Base-by-base conservation (phyloP, 129 eudicot species). In the Dittrichia graveolens region DNA sequence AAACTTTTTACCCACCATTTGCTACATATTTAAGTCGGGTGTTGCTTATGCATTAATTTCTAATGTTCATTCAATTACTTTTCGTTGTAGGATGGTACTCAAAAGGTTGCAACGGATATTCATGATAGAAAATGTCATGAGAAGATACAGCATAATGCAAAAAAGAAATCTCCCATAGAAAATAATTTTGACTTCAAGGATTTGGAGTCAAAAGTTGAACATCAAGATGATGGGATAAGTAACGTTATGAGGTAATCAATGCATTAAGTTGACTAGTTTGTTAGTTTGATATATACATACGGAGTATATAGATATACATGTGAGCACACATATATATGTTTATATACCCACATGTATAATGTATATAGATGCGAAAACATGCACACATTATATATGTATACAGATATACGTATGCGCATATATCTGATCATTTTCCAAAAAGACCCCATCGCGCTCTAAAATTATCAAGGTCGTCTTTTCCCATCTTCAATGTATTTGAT, bases 11-110 rank as follows among this genome's bases (percentile, higher is more conserved):
- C 13, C 5, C 13, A 16, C 35, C 38, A 11, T 63, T 38, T 63
- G 18, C 7, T 40, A 24, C 45, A 35, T 54, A 67, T 67, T 31
- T 34, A 67, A 6, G 47, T 70, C 16, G 64, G 8, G 15, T 58
- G 55, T 58, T 58, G 42, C 3, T 58, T 43, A 39, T 40, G 65
- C 73, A 34, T 44, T 46, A 6, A 47, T 57, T 60, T 60, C 50
- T 2, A 10, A 24, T 54, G 15, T 44, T 52, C 52, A 58, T 67
- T 48, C 68, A 58, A 39, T 47, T 66, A 58, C 38, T 55, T 62
- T 34, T 43, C 47, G 9, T 58, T 49, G 75, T 80, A 86, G 91
- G 68, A 65, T 69, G 69, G 75, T 73, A 65, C 83, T 38, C 13
- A 44, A 48, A 47, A 73, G 56, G 65, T 48, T 44, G 79, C 34